Evolutionary conservation across 148 eudicot species (phyloP), one percentile per base, ranked within the genome.

Genomic region (Nyssa sinensis): DNA sequence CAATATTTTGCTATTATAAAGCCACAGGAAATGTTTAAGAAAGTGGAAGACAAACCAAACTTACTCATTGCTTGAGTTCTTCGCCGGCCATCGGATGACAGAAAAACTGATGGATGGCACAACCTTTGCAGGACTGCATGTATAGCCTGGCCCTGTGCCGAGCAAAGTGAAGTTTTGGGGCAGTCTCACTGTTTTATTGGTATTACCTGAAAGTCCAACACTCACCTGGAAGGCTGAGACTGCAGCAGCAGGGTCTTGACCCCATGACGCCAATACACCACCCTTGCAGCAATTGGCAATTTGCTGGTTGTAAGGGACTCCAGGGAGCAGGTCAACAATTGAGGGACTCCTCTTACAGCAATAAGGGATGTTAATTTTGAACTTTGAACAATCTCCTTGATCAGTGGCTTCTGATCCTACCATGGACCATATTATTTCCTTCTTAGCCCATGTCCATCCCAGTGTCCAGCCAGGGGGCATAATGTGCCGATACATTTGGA

Each of bases 341-440:
- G 80, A 79, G 19, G 91, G 94, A 5, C 21, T 81, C 70, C 81
- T 86, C 77, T 80, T 67, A 71, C 94, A 90, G 31, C 91, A 87
- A 34, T 90, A 91, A 1, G 94, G 94, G 32, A 80, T 34, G 53
- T 77, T 81, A 7, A 78, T 84, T 79, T 84, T 86, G 72, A 90
- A 90, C 78, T 82, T 87, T 10, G 91, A 86, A 69, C 94, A 90
- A 78, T 90, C 91, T 3, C 94, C 94, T 82, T 90, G 89, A 24
- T 90, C 87, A 0, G 90, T 88, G 5, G 94, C 74, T 71, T 90
- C 88, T 27, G 88, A 87, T 70, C 94, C 91, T 3, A 88, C 86
- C 88, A 90, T 86, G 11, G 87, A 32, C 94, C 90, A 88, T 24
- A 90, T 90, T 28, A 90, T 88, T 65, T 86, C 91, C 72, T 83